A percentile compares a stretch with the other conserved stretches of the same genome.
These are phyloP conservation scores for Debaryomyces subglobosus DNA, from an alignment of 1,139 yeast species.

Conservation along the genomic window DNA sequence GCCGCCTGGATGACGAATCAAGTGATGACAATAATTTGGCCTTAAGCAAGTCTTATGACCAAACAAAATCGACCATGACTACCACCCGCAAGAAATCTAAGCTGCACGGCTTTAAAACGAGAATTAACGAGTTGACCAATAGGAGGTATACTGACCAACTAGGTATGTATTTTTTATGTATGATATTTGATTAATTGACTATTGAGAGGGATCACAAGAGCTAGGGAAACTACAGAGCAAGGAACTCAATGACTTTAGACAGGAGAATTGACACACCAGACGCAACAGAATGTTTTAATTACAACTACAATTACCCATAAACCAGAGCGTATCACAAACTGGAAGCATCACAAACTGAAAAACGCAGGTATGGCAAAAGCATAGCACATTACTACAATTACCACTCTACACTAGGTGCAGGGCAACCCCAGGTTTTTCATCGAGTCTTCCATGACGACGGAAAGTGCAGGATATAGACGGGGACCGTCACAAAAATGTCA, in stretches of 20 bases:
- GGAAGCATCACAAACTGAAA: too few species aligned
- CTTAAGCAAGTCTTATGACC: conserved; percentile 29
- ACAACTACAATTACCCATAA: too few species aligned
- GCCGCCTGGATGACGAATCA: conserved; percentile 11
- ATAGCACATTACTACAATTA: neutral
- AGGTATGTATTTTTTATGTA: conserved; percentile 40
- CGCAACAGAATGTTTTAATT: too few species aligned
- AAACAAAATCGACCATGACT: conserved; percentile 43
- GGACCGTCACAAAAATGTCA: neutral
- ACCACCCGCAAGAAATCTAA: conserved; percentile 24
- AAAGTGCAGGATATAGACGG: neutral
- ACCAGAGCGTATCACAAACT: too few species aligned
- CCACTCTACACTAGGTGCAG: neutral
- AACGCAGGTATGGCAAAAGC: neutral
- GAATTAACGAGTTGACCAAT: conserved; percentile 13
- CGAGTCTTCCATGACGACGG: neutral
- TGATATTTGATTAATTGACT: too few species aligned
- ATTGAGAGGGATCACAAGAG: neutral
- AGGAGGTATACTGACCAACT: conserved; percentile 35
- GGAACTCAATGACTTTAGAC: neutral
- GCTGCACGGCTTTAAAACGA: conserved; percentile 13
- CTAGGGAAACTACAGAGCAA: neutral
- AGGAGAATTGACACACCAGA: too few species aligned
- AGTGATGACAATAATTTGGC: neutral
- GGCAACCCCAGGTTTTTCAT: neutral